Conservation (phyloP, 768 basidiomycete genomes). For the Trametes elegans region DNA sequence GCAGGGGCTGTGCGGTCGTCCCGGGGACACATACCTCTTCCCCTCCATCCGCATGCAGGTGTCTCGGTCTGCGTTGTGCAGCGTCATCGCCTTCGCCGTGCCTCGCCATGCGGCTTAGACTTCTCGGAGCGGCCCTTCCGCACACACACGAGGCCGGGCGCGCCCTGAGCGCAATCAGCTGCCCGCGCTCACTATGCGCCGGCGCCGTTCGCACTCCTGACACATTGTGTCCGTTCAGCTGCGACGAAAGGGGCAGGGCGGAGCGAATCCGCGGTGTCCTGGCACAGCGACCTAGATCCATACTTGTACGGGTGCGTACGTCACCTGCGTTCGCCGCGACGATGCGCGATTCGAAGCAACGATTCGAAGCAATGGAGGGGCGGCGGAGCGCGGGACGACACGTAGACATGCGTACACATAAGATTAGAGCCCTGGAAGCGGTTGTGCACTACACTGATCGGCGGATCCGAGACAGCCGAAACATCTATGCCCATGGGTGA, state of each 20-base stretch:
- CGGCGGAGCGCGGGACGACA: background rate
- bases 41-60: too few relatives aligned
- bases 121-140: background rate
- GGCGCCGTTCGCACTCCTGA: slow-evolving; percentile 5
- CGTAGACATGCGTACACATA: background rate
- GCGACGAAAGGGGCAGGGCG: background rate
- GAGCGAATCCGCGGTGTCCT: background rate
- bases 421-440: background rate
- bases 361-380: background rate
- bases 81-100: background rate
- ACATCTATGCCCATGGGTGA: background rate
- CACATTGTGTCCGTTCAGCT: slow-evolving; percentile 16
- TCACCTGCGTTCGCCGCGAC: background rate
- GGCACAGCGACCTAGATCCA: background rate
- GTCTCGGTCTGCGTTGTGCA: background rate
- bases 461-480: background rate
- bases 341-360: background rate
- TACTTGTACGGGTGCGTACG: background rate
- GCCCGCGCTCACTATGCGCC: background rate
- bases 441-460: background rate
- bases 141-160: too few relatives aligned
- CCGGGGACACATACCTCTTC: too few relatives aligned
- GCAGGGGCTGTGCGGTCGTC: too few relatives aligned
- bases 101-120: background rate
- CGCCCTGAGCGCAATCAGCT: too few relatives aligned